These are phyloP conservation scores for Ceratocystis ficicola DNA, from an alignment of 2,329 filamentous ascomycete species.

Conservation along the genomic window DNA sequence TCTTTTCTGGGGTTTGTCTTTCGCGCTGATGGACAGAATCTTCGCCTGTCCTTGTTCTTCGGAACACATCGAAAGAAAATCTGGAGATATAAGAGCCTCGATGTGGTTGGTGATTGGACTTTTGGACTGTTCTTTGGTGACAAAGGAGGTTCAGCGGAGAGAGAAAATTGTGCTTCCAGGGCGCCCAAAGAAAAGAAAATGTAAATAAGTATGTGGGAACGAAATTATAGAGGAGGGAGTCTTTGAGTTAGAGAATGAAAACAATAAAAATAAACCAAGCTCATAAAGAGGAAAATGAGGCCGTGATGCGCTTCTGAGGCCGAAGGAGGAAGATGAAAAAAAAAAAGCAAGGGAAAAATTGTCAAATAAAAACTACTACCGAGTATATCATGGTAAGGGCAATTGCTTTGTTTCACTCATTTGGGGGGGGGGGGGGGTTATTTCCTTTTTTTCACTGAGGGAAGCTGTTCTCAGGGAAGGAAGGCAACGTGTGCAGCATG, in stretches of 20 bases:
- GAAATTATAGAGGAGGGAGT: neutral
- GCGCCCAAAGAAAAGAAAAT: neutral
- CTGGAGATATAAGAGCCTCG: slow-evolving; percentile 10
- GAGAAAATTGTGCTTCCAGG: neutral
- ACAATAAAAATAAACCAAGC: neutral
- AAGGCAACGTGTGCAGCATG: slow-evolving; percentile 6
- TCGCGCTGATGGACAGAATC: slow-evolving; percentile 21
- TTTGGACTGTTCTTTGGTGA: neutral
- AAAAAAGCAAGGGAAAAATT: neutral
- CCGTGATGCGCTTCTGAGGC: neutral
- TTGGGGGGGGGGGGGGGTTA: neutral
- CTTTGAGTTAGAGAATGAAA: neutral
- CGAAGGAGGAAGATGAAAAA: neutral
- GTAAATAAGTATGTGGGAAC: neutral
- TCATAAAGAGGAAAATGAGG: neutral
- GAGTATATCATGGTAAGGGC: neutral
- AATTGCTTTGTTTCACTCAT: neutral
- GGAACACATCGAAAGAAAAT: slow-evolving; percentile 22
- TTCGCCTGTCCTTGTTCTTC: slow-evolving; percentile 21
- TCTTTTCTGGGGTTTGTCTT: slow-evolving; percentile 14
- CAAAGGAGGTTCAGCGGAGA: neutral
- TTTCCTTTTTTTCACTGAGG: slow-evolving; percentile 2
- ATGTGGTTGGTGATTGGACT: neutral
- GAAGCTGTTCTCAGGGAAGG: slow-evolving; percentile 2
- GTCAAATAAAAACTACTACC: slow-evolving; percentile 1